These are phyloP conservation scores for Saccharomyces eubayanus DNA, from an alignment of 805 yeast species.

Conservation along the genomic window DNA sequence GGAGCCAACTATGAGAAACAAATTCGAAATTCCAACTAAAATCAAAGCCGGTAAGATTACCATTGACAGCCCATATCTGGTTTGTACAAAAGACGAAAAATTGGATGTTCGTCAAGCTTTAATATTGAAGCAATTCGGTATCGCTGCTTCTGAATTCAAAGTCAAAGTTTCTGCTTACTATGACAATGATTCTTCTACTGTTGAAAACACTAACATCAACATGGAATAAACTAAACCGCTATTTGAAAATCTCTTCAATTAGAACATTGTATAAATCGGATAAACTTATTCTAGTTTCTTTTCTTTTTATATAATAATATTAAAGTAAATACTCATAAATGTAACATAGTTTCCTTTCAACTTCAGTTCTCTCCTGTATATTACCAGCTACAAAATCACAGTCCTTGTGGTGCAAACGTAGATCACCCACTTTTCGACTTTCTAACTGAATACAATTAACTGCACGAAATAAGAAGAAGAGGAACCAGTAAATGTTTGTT, in stretches of 20 bases:
- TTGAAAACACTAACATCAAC: conserved; percentile 30
- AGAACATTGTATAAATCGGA: neutral
- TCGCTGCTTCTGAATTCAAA: conserved; percentile 86
- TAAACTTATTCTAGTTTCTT: neutral
- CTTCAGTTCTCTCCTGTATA: neutral
- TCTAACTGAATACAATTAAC: neutral
- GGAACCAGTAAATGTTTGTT: neutral
- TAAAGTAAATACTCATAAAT: neutral
- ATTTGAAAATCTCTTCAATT: neutral
- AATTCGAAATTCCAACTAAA: conserved; percentile 83
- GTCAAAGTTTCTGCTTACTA: conserved; percentile 73
- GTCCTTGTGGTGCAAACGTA: too few species aligned
- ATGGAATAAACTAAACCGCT: conserved; percentile 16
- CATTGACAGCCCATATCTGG: conserved; percentile 66
- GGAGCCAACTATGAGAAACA: conserved; percentile 86
- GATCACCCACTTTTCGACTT: neutral
- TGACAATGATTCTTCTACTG: conserved; percentile 45
- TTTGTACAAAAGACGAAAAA: conserved; percentile 70
- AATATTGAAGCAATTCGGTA: conserved; percentile 88
- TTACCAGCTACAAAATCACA: too few species aligned
- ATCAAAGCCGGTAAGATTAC: conserved; percentile 83
- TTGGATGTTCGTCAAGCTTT: conserved; percentile 88
- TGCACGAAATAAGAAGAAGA: neutral
- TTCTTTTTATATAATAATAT: neutral
- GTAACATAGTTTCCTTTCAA: neutral